These are phyloP conservation scores for Epichloe brachyelytri DNA, from an alignment of 2,329 filamentous ascomycete genomes.

Conservation along the genomic window DNA sequence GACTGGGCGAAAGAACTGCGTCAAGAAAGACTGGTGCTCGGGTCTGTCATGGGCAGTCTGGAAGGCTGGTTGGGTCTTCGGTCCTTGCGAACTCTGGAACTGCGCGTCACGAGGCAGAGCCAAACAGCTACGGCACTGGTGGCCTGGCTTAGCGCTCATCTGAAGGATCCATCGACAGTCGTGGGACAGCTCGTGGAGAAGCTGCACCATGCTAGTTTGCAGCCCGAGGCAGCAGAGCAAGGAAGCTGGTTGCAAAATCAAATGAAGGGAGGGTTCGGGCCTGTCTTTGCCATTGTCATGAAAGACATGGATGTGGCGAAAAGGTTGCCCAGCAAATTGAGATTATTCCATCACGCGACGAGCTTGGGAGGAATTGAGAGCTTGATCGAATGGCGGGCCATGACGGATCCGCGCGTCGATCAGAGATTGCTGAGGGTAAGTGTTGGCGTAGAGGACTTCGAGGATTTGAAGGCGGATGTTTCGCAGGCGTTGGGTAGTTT, in stretches of 20 bases:
- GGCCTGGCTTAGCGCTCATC: slow-evolving; percentile 48
- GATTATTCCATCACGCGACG: slow-evolving; percentile 87
- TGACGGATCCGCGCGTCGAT: slow-evolving; percentile 68
- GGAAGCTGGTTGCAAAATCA: slow-evolving; percentile 65
- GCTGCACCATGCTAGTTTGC: slow-evolving; percentile 69
- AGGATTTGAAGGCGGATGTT: slow-evolving; percentile 71
- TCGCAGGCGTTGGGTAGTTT: slow-evolving; percentile 50
- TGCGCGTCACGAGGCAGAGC: slow-evolving; percentile 69
- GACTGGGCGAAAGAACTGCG: slow-evolving; percentile 49
- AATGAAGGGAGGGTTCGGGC: slow-evolving; percentile 84
- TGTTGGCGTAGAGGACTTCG: slow-evolving; percentile 73
- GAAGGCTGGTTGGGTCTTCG: slow-evolving; percentile 88
- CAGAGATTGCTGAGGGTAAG: slow-evolving; percentile 65
- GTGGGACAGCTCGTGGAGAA: slow-evolving; percentile 43
- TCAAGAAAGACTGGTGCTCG: slow-evolving; percentile 62
- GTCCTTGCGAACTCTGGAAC: slow-evolving; percentile 71
- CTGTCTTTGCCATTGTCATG: slow-evolving; percentile 70
- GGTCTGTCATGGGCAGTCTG: slow-evolving; percentile 74
- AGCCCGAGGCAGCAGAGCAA: slow-evolving; percentile 45
- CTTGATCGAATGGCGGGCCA: slow-evolving; percentile 88
- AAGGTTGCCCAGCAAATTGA: slow-evolving; percentile 61
- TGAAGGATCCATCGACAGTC: slow-evolving; percentile 24
- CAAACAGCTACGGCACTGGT: slow-evolving; percentile 58
- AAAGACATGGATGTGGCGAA: slow-evolving; percentile 48
- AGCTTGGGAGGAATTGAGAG: slow-evolving; percentile 90